Percentiles rank a stretch among this genome's conserved stretches.
Evolutionary conservation across 148 eudicot species (phyloP).

Genomic region (Rheum nobile): DNA sequence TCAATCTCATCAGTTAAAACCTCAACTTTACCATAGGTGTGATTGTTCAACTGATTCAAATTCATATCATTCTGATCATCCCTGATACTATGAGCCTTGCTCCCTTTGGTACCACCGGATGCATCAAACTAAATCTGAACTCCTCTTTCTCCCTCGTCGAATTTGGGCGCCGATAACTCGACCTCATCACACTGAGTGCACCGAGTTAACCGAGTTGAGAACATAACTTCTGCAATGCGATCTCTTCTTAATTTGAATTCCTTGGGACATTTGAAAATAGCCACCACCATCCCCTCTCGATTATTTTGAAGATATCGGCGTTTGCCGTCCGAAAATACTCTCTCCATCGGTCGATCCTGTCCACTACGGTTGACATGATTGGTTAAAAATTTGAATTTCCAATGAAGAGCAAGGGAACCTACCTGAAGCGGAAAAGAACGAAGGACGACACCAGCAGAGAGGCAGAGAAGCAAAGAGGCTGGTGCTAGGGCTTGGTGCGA

Average conservation of each 20-base stretch:
- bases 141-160: conserved; percentile 11
- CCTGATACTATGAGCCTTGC: too few species aligned
- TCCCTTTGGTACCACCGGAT: conserved; percentile 43
- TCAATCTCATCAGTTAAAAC: conserved; percentile 82
- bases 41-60: conserved; percentile 33
- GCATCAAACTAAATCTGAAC: conserved; percentile 19
- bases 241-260: conserved; percentile 53
- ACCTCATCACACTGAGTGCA: conserved; percentile 55
- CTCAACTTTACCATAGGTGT: conserved; percentile 72
- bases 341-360: too few species aligned
- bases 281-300: conserved; percentile 70
- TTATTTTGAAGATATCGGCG: conserved; percentile 60
- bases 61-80: conserved; percentile 21
- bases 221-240: conserved; percentile 57
- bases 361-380: too few species aligned
- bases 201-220: conserved; percentile 37
- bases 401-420: too few species aligned
- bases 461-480: too few species aligned
- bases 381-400: too few species aligned
- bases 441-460: too few species aligned
- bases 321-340: too few species aligned
- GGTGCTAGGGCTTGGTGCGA: too few species aligned
- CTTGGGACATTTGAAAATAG: conserved; percentile 67
- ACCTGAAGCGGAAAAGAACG: too few species aligned
- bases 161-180: conserved; percentile 35